Conservation (phyloP, 176 grass and related monocot genomes). For the Musa acuminata region DNA sequence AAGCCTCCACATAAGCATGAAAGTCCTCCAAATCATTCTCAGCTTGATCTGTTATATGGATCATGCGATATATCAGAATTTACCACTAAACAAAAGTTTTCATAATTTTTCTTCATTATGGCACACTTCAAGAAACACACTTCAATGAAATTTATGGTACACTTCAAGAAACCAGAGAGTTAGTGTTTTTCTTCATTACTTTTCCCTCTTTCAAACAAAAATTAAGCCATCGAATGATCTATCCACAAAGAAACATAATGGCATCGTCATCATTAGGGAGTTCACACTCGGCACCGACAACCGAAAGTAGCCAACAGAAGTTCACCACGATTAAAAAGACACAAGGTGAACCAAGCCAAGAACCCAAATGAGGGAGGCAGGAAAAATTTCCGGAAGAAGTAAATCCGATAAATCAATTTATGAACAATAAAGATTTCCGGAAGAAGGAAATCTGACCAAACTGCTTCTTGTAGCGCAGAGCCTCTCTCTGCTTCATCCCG, state of each 20-base stretch:
- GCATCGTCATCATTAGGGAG: no score
- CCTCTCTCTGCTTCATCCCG: constrained; percentile 26
- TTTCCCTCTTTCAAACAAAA: no score
- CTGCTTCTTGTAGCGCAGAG: constrained; percentile 27
- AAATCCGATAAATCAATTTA: background rate
- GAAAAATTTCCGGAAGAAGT: background rate
- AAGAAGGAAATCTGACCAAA: constrained; percentile 17
- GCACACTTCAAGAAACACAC: no score
- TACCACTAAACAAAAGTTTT: background rate
- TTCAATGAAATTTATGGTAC: no score
- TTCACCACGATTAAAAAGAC: background rate
- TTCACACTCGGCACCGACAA: background rate
- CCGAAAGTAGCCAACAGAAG: background rate
- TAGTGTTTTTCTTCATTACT: no score
- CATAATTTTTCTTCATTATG: no score
- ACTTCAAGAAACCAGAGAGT: no score
- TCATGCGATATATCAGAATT: background rate
- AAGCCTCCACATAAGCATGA: constrained; percentile 13
- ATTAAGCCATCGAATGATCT: no score
- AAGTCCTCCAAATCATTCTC: constrained; percentile 37
- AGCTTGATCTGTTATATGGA: constrained; percentile 22
- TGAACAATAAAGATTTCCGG: background rate
- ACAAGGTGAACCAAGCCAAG: constrained; percentile 6
- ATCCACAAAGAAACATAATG: no score
- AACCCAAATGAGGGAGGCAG: constrained; percentile 5